Base-by-base conservation (phyloP, 495 filamentous ascomycete species). In the Aspergillus affinis region DNA sequence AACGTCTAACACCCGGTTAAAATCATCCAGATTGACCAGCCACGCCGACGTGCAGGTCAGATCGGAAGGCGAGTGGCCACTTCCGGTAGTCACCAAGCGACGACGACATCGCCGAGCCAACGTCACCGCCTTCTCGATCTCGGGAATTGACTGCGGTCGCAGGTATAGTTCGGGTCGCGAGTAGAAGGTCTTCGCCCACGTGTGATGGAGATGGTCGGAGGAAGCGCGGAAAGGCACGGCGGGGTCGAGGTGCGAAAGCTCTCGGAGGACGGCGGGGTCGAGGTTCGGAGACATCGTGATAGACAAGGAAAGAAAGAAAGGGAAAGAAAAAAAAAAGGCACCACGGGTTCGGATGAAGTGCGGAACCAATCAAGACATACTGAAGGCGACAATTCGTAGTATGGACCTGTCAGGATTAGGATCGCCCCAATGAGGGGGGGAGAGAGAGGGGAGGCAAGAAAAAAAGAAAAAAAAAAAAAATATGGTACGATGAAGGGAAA, bases 171-270 rank as follows among this genome's bases (percentile, higher is more conserved):
- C 92, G 0, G 94, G 94, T 19, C 85, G 83, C 48, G 86, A 91
- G 69, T 87, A 87, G 76, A 92, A 94, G 45, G 94, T 98, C 69
- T 87, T 88, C 26, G 95, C 94, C 94, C 94, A 98, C n/a, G 95
- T 98, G 66, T 89, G 87, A 79, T 98, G 94, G 41, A 83, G 74
- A 73, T 97, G 85, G 30, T 82, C 75, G 57, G 77, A 73, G 51
- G 81, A 79, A 4, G 90, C 88, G 73, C 87, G 90, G 79, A 97
- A 97, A 27, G 91, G 88, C 26, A 92, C 70, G 54, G 71, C 69
- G 60, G 82, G 77, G 68, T 86, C 78, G 67, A 85, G 76, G 61
- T 71, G 78, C 26, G 78, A 75, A 52, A 87, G 75, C 73, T 89
- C 84, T 45, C 66, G 73, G 59, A 74, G 54, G 51, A 86, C 68